Percentiles rank a stretch among this genome's conserved stretches.
Conservation (phyloP, 139 green algal genomes). For the Auxenochlorella pyrenoidosa region DNA sequence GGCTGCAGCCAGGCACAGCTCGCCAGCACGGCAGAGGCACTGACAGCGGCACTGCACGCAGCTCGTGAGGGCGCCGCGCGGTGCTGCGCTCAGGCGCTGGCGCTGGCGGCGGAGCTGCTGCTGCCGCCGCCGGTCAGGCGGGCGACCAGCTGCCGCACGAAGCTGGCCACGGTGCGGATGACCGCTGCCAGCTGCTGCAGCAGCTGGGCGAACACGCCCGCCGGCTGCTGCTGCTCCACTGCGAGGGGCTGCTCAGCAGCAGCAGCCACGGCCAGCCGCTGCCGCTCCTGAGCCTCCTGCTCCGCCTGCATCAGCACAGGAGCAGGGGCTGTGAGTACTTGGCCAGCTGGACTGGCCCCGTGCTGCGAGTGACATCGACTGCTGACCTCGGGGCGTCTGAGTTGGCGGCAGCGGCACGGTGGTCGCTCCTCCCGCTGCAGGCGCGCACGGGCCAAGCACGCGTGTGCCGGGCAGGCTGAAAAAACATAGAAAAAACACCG, state of each 20-base stretch:
- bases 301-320: neutral
- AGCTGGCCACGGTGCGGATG: neutral
- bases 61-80: too few relatives aligned
- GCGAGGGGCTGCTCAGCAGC: neutral
- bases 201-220: neutral
- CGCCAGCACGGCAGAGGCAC: too few relatives aligned
- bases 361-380: too few relatives aligned
- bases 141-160: constrained; percentile 14
- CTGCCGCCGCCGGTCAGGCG: constrained; percentile 11
- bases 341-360: too few relatives aligned
- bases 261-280: neutral
- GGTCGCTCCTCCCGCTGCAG: too few relatives aligned
- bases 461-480: neutral
- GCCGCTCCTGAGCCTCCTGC: neutral
- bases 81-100: constrained; percentile 20
- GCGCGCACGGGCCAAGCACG: too few relatives aligned
- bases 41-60: too few relatives aligned
- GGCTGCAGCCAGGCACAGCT: too few relatives aligned
- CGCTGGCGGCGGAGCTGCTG: constrained; percentile 4
- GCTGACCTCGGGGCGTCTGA: too few relatives aligned
- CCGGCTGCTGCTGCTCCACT: neutral
- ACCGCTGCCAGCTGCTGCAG: neutral
- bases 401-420: too few relatives aligned
- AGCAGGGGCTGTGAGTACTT: too few relatives aligned
- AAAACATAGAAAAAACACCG: too few relatives aligned